Conservation (phyloP, 2,329 filamentous ascomycete species). For the Zasmidium angulare region DNA sequence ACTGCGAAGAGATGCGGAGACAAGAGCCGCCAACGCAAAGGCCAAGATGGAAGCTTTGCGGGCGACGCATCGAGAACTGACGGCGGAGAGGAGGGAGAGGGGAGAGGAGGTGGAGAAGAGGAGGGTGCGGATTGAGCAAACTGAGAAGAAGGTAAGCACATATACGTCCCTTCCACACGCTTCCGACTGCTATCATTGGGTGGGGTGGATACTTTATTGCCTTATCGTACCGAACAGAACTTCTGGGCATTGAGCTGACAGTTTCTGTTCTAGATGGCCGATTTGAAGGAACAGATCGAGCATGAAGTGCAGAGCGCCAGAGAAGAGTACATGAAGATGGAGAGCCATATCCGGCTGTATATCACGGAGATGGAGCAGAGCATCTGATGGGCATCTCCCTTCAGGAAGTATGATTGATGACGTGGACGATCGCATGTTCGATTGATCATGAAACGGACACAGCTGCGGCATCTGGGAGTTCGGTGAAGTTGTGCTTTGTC, state of each 20-base stretch:
- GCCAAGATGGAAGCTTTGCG: conserved; percentile 88
- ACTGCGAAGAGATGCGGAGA: conserved; percentile 73
- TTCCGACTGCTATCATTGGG: background rate
- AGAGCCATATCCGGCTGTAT: conserved; percentile 94
- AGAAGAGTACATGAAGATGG: conserved; percentile 96
- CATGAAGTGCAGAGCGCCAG: conserved; percentile 87
- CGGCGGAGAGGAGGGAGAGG: conserved; percentile 82
- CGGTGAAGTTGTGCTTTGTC: background rate
- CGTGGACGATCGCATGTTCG: background rate
- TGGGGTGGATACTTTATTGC: background rate
- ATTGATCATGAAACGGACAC: too few relatives aligned
- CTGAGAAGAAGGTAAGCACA: conserved; percentile 84
- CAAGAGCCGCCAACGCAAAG: conserved; percentile 78
- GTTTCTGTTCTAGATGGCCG: conserved; percentile 70
- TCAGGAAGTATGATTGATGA: background rate
- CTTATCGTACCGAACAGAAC: background rate
- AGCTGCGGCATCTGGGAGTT: background rate
- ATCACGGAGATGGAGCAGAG: conserved; percentile 98
- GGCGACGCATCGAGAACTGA: conserved; percentile 73
- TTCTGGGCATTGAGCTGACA: conserved; percentile 21
- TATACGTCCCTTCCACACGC: background rate
- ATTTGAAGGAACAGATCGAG: conserved; percentile 96
- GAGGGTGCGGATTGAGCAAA: conserved; percentile 93
- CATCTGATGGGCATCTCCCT: conserved; percentile 47
- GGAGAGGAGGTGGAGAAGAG: conserved; percentile 88